Evolutionary conservation across 2,329 filamentous ascomycete species (phyloP), one percentile per base, ranked within the genome.

Genomic region (Colletotrichum orchidophilum): DNA sequence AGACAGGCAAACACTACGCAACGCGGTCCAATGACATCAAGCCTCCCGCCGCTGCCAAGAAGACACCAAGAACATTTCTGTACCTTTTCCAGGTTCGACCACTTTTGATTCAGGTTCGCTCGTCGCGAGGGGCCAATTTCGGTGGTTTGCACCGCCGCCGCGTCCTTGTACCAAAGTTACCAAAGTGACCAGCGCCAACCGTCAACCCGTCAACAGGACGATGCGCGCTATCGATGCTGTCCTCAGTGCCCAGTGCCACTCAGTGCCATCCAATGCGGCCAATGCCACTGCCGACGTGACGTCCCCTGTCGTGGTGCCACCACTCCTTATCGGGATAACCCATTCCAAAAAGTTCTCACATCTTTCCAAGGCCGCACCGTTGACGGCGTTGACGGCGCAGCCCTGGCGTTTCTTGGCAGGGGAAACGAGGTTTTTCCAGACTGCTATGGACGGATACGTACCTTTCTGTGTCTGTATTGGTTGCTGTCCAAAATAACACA

Each of bases 211-310:
- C 55, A 13, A 39, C 55, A 24, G 49, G 54, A 50, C 13, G 29
- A 62, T 31, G 57, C 57, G 35, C 55, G 29, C 55, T 29, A 26
- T 63, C 21, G 49, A 31, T 26, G 27, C 24, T 21, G 55, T 49
- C n/a, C 66, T 54, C 18, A 59, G 66, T 18, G 49, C 53, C 54
- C 63, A 66, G 49, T 59, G 35, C 57, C 35, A 26, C 24, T 46
- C 39, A 18, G 18, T 46, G 39, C 39, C 39, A 21, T 21, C 18
- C 39, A 46, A 46, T 9, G 39, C 39, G 39, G 11, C 50, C 50
- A n/a, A 50, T 67, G 57, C 63, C 68, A 68, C 58, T 71, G 68
- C 64, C 68, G 64, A 61, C 29, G 21, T 39, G 52, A 42, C 54
- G n/a, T 60, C 49, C 62, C 54, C 31, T 27, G 39, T 49, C 31